Percentiles rank a stretch among this genome's conserved stretches.
phyloP scores from a whole-genome alignment of 768 basidiomycete genomes.

The Phylloporus arenicola region DNA sequence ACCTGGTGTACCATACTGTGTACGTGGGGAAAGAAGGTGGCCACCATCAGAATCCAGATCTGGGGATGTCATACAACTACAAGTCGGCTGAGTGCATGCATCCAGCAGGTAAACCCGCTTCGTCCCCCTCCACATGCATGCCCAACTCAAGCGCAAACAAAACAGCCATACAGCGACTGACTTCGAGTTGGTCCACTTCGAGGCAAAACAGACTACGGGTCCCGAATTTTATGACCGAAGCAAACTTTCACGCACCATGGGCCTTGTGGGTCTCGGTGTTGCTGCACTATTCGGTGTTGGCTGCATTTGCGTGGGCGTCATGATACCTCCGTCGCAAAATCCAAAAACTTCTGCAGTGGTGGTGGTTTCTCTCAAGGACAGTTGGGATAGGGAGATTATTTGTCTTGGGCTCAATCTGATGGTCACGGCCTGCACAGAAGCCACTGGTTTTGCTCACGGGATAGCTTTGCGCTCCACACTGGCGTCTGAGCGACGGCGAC shows the following conservation, averaged over 20 bases:
- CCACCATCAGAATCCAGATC: neutral
- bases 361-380: constrained; percentile 11
- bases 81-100: neutral
- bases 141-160: neutral
- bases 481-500: constrained; percentile 19
- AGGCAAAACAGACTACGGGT: constrained; percentile 18
- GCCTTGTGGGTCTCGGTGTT: constrained; percentile 21
- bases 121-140: neutral
- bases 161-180: constrained; percentile 9
- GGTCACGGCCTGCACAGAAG: constrained; percentile 25
- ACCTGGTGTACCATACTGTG: neutral
- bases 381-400: constrained; percentile 17
- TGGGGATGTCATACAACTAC: neutral
- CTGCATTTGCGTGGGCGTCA: constrained; percentile 19
- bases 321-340: constrained; percentile 16
- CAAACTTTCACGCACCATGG: constrained; percentile 14
- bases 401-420: constrained; percentile 22
- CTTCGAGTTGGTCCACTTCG: constrained; percentile 16
- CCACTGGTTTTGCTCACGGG: constrained; percentile 25
- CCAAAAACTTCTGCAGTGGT: constrained; percentile 18
- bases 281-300: constrained; percentile 16
- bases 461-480: constrained; percentile 26
- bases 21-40: neutral
- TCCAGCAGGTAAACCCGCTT: neutral
- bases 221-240: constrained; percentile 26